Percentiles rank a stretch among this genome's conserved stretches.
phyloP scores from a whole-genome alignment of 2,329 filamentous ascomycete genomes.

The Penicillium crustosum region DNA sequence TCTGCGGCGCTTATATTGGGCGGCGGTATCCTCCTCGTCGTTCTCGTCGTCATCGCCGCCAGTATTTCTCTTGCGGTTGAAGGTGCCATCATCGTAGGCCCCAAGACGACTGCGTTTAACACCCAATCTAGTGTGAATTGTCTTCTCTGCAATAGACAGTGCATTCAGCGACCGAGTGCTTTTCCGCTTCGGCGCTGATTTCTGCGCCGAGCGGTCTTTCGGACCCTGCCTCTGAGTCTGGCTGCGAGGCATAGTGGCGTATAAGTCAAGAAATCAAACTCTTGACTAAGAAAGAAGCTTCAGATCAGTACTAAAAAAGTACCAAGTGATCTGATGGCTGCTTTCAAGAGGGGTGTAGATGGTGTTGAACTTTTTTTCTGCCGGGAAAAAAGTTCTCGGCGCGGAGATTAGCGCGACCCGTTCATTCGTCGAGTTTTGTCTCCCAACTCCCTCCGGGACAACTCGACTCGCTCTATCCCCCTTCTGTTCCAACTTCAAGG shows the following conservation, averaged over 20 bases:
- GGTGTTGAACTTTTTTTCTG: constrained; percentile 30
- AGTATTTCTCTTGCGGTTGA: constrained; percentile 39
- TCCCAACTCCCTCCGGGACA: constrained; percentile 10
- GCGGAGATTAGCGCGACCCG: constrained; percentile 32
- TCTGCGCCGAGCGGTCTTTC: constrained; percentile 39
- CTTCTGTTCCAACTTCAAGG: not conserved
- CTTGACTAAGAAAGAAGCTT: constrained; percentile 2
- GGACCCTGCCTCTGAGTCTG: constrained; percentile 43
- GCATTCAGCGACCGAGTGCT: constrained; percentile 57
- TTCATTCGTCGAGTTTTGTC: constrained; percentile 21
- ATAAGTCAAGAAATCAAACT: constrained; percentile 2
- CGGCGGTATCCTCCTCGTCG: constrained; percentile 41
- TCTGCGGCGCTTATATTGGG: constrained; percentile 47
- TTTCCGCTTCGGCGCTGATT: constrained; percentile 51
- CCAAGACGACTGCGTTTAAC: constrained; percentile 60
- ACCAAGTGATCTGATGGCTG: constrained; percentile 13
- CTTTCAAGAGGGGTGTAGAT: constrained; percentile 17
- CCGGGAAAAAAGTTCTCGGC: constrained; percentile 39
- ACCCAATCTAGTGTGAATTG: constrained; percentile 54
- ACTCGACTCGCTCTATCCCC: constrained; percentile 22
- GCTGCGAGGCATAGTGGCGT: constrained; percentile 42
- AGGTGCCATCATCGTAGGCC: constrained; percentile 51
- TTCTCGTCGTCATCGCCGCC: constrained; percentile 45
- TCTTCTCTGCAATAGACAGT: constrained; percentile 62
- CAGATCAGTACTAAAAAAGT: constrained; percentile 3